A percentile compares a stretch with the other conserved stretches of the same genome.
phyloP scores from a whole-genome alignment of 768 basidiomycete species.

The Agrocybe praecox region DNA sequence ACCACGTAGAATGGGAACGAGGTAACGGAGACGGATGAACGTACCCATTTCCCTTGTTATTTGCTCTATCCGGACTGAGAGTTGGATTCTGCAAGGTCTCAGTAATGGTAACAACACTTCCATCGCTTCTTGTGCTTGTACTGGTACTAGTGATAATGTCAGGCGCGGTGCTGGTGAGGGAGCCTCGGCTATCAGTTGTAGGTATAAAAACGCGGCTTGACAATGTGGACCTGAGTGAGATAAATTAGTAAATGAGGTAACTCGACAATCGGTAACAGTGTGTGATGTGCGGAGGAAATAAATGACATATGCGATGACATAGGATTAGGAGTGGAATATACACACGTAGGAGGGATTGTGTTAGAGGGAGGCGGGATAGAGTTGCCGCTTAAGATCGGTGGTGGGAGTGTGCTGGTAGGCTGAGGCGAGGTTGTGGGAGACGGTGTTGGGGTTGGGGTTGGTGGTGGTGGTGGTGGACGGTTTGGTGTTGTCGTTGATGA shows the following conservation, averaged over 20 bases:
- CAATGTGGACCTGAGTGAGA: constrained; percentile 50
- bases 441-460: constrained; percentile 6
- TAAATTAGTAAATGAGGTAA: constrained; percentile 12
- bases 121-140: constrained; percentile 57
- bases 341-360: constrained; percentile 2
- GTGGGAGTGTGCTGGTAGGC: background rate
- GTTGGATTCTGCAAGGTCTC: constrained; percentile 73
- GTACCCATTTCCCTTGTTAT: constrained; percentile 51
- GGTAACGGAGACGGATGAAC: constrained; percentile 21
- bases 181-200: constrained; percentile 62
- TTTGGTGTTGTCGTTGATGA: constrained; percentile 7
- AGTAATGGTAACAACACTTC: constrained; percentile 59
- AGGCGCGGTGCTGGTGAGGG: constrained; percentile 51
- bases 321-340: constrained; percentile 14
- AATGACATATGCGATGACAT: constrained; percentile 14
- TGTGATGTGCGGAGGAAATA: constrained; percentile 1
- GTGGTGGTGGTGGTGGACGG: constrained; percentile 1
- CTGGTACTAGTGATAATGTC: constrained; percentile 57
- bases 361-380: background rate
- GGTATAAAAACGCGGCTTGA: constrained; percentile 54
- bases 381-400: background rate
- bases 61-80: constrained; percentile 50
- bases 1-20: constrained; percentile 1
- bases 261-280: constrained; percentile 18
- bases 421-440: background rate